Evolutionary conservation across 192 early-diverging fungal genomes (phyloP), one percentile per base, ranked within the genome.

Genomic region (Pilobolus umbonatus): DNA sequence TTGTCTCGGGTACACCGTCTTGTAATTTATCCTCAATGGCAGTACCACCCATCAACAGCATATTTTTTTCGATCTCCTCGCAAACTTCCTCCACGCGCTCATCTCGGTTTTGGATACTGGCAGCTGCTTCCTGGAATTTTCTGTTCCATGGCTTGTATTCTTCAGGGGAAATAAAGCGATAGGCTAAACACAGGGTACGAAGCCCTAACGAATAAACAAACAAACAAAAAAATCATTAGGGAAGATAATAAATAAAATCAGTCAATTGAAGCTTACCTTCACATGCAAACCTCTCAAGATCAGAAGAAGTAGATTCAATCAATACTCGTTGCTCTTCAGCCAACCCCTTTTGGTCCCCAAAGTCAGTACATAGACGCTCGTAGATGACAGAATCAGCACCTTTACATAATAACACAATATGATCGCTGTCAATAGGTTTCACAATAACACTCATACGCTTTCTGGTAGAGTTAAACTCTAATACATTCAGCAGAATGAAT

Each of bases 1-100:
- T 97, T 38, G 89, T 88, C 55, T 94, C 92, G 6, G 96, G 94
- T 3, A 98, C 96, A 57, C 92, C 94, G n/a, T 93, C 93, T 68
- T 98, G 96, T 14, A 98, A 84, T 74, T 89, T 86, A 68, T 98
- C 96, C 76, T 98, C 96, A 48, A 98, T 97, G 5, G 96, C 96
- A 0, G 96, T 98, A n/a, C 91, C 93, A 51, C 96, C 96, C 50
- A 96, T 75, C 39, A 98, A 70, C 58, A 82, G 77, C 55, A 98
- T 62, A 2, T 83, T 76, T 31, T 70, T 75, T 69, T 98, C 96
- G 26, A 96, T 91, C 19, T 74, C 63, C 44, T 92, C 91, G 56
- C 87, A 86, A 0, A 80, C 84, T 21, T 67, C 79, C 39, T 95
- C 94, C 35, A 94, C 80, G 51, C 82, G 83, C 29, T 80, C 77